Conservation (phyloP, 805 yeast genomes). For the Yarrowia yakushimensis region DNA sequence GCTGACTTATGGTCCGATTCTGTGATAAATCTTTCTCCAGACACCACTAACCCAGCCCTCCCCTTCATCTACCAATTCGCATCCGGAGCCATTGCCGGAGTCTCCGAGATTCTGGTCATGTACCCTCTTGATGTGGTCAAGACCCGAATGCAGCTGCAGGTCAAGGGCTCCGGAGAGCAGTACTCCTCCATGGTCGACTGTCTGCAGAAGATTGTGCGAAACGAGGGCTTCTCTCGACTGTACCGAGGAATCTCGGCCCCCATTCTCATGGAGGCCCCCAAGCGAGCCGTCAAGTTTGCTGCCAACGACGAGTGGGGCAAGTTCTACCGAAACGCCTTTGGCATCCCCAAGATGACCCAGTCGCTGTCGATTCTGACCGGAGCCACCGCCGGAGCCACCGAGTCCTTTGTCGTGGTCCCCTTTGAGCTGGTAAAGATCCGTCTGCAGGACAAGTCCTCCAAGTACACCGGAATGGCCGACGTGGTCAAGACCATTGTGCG, state of each 20-base stretch:
- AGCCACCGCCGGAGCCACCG: constrained; percentile 98
- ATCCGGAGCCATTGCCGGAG: constrained; percentile 95
- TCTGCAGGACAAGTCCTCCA: constrained; percentile 82
- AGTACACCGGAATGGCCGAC: constrained; percentile 79
- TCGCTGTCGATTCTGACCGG: constrained; percentile 86
- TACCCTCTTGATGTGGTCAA: constrained; percentile 96
- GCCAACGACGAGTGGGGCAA: constrained; percentile 97
- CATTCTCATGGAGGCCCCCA: constrained; percentile 97
- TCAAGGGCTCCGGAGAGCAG: constrained; percentile 52
- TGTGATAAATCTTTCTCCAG: no score
- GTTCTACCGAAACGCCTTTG: constrained; percentile 69
- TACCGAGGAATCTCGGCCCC: constrained; percentile 97
- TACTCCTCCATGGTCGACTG: constrained; percentile 85
- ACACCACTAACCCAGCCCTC: constrained; percentile 42
- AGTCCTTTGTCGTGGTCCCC: constrained; percentile 95
- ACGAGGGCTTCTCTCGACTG: constrained; percentile 78
- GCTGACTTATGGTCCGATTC: no score
- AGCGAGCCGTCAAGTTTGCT: constrained; percentile 97
- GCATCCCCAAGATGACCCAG: constrained; percentile 67
- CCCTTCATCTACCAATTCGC: constrained; percentile 90
- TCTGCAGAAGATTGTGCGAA: constrained; percentile 72
- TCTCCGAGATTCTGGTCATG: constrained; percentile 92
- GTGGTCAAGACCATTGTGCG: constrained; percentile 69
- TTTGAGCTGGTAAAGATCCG: constrained; percentile 94
- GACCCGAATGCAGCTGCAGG: constrained; percentile 91